These are phyloP conservation scores for Teratosphaeria gauchensis DNA, from an alignment of 2,329 filamentous ascomycete genomes.

Conservation along the genomic window DNA sequence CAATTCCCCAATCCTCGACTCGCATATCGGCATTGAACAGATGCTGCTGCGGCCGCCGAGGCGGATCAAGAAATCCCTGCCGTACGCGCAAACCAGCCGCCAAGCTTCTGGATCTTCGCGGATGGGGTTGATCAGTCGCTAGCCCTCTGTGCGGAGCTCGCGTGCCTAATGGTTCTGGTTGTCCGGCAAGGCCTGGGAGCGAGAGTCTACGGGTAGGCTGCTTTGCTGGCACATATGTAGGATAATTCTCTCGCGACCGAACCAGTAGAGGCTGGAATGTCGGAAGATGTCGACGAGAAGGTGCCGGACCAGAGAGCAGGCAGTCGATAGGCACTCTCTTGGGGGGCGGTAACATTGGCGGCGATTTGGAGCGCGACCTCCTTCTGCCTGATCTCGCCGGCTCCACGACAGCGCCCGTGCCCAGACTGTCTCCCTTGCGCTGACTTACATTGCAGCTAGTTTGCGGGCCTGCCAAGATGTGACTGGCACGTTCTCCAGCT, in stretches of 20 bases:
- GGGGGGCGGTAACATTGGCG: background rate
- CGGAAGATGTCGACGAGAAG: background rate
- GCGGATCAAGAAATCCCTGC: background rate
- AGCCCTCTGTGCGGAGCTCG: background rate
- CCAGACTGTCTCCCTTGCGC: too few relatives aligned
- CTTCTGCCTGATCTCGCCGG: background rate
- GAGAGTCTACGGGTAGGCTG: background rate
- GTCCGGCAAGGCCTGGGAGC: background rate
- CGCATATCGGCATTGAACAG: background rate
- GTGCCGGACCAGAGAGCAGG: background rate
- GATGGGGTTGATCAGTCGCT: background rate
- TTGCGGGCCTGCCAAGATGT: background rate
- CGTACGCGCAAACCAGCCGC: background rate
- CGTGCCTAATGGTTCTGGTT: background rate
- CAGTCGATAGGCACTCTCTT: background rate
- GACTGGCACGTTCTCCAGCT: background rate
- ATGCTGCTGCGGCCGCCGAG: background rate
- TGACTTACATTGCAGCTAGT: background rate
- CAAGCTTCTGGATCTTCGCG: background rate
- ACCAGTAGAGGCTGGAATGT: background rate
- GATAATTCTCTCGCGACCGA: background rate
- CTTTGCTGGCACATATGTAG: background rate
- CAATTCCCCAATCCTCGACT: background rate
- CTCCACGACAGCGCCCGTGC: background rate
- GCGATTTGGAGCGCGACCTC: background rate